Percentiles rank a stretch among this genome's conserved stretches.
Conservation (phyloP, 148 eudicot genomes). For the Fagopyrum homotropicum region DNA sequence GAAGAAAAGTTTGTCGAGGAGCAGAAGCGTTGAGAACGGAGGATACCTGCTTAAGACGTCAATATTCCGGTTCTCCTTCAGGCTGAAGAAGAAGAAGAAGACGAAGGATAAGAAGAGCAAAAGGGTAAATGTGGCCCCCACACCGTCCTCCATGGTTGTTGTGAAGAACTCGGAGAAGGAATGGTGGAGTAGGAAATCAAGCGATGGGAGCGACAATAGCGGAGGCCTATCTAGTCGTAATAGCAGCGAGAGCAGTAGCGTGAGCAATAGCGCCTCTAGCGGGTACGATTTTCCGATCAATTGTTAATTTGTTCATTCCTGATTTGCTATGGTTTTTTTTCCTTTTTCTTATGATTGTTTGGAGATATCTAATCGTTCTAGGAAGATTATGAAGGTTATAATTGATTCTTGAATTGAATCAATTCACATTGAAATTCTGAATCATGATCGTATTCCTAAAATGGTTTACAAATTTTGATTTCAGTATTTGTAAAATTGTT, state of each 20-base stretch:
- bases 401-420: not conserved
- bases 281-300: not conserved
- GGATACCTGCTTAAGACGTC: conserved; percentile 58
- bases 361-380: not conserved
- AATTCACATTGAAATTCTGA: no score
- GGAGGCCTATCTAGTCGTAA: conserved; percentile 19
- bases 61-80: conserved; percentile 43
- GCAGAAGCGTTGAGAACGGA: conserved; percentile 37
- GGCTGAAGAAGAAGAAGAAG: conserved; percentile 34
- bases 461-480: not conserved
- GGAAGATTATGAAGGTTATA: not conserved
- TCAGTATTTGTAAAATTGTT: not conserved
- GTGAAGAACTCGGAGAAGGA: conserved; percentile 30
- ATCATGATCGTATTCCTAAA: not conserved
- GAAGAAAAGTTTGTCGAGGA: conserved; percentile 37
- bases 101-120: conserved; percentile 16
- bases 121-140: not conserved
- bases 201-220: conserved; percentile 39
- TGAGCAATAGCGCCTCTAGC: conserved; percentile 10
- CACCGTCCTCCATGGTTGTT: conserved; percentile 54
- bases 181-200: conserved; percentile 19
- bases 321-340: not conserved
- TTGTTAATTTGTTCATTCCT: not conserved
- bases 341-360: not conserved
- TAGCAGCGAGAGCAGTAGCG: conserved; percentile 28